Evolutionary conservation across 139 green algal species (phyloP).

Genomic region (Picochlorum sp.): DNA sequence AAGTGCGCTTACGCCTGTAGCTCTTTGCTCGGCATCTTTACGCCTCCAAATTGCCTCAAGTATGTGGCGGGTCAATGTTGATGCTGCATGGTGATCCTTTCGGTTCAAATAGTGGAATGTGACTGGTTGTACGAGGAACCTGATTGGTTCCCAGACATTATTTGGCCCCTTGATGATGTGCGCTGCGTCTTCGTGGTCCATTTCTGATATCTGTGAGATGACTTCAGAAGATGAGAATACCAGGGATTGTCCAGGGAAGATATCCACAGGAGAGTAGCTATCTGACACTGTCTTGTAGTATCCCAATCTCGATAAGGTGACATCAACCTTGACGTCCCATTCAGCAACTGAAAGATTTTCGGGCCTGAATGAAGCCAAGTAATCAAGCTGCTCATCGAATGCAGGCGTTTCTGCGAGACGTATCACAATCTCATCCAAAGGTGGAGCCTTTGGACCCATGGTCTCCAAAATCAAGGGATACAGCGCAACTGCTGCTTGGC

Average conservation of each 20-base stretch:
- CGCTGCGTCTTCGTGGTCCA: constrained; percentile 10
- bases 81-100: neutral
- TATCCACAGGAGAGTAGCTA: constrained; percentile 23
- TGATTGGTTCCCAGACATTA: constrained; percentile 16
- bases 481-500: constrained; percentile 16
- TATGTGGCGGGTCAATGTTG: neutral
- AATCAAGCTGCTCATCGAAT: constrained; percentile 53
- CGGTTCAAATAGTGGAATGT: neutral
- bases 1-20: neutral
- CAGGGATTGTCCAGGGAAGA: constrained; percentile 34
- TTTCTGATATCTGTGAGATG: neutral
- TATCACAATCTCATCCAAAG: constrained; percentile 17
- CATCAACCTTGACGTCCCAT: constrained; percentile 23
- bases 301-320: constrained; percentile 26
- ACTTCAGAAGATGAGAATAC: constrained; percentile 23
- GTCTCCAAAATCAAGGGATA: constrained; percentile 18
- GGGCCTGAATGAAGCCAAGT: constrained; percentile 39
- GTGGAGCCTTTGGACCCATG: constrained; percentile 7
- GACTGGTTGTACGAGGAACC: neutral
- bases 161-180: constrained; percentile 12
- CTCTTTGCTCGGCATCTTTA: constrained; percentile 8
- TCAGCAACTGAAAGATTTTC: neutral
- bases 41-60: neutral
- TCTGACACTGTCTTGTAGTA: constrained; percentile 43
- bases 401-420: constrained; percentile 15